Evolutionary conservation across 176 grass and related monocot genomes (phyloP), one percentile per base, ranked within the genome.

Genomic region (Lolium perenne): DNA sequence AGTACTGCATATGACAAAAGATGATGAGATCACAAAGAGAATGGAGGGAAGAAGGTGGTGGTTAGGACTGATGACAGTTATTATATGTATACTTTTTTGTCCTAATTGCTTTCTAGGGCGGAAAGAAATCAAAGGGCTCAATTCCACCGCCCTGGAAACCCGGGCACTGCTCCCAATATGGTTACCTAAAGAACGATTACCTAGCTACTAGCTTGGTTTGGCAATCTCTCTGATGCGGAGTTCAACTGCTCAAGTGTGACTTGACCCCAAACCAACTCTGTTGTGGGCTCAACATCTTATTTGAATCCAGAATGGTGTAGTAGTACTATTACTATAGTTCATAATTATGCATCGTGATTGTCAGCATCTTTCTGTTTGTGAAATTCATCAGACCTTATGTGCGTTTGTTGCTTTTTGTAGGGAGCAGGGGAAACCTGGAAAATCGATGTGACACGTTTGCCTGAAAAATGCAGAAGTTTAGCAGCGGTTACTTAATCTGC

Each of bases 91-190:
- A 80, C 78, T 86, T 82, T 82, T 29, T 82, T 85, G 70, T 51
- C 58, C 26, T 85, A 88, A 67, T 90, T 86, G 82, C 82, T 85
- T 89, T 90, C 74, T 93, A 90, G 82, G 66, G 73, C 91, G 81
- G 88, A 93, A 93, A 93, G 88, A 82, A 89, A 92, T 18, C 32
- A 75, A 90, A 88, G 85, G 63, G 66, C 41, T 82, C 48, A 78
- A 69, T 79, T 81, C 78, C 78, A 86, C 73, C 40, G 66, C 68
- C 91, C 91, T 76, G 16, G 79, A 84, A 90, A 85, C 86, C 85
- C 22, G 91, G 81, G 87, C 79, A 79, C 85, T 82, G 67, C 82
- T 35, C 79, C 78, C 91, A 20, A 82, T 65, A 81, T 53, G 64
- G 38, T 48, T 90, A 71, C 20, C 6, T 74, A 46, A 56, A 87